These are phyloP conservation scores for Podospora bellae-mahoneyi DNA, from an alignment of 495 filamentous ascomycete species.

Conservation along the genomic window DNA sequence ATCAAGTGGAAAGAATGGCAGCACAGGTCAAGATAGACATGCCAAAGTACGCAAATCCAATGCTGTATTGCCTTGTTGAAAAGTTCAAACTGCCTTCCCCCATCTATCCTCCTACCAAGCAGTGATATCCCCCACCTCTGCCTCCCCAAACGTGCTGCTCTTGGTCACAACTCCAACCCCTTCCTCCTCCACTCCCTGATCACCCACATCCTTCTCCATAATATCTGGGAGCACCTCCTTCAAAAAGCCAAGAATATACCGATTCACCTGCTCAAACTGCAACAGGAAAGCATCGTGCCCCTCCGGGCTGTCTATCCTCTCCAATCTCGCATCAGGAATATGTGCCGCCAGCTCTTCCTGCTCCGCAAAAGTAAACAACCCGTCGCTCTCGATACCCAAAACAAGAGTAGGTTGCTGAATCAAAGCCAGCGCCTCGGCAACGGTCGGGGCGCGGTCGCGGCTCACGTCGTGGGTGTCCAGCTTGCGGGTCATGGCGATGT, in stretches of 20 bases:
- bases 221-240: conserved; percentile 79
- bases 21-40: not conserved
- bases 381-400: conserved; percentile 89
- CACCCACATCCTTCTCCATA: conserved; percentile 61
- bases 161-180: conserved; percentile 58
- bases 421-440: conserved; percentile 69
- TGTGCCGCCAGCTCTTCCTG: conserved; percentile 84
- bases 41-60: not conserved
- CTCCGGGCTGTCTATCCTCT: conserved; percentile 87
- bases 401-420: conserved; percentile 87
- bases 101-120: conserved; percentile 63
- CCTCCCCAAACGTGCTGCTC: conserved; percentile 87
- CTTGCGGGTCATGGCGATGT: conserved; percentile 97
- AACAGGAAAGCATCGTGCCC: conserved; percentile 95
- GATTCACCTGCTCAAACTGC: conserved; percentile 96
- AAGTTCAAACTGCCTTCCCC: not conserved
- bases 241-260: conserved; percentile 80
- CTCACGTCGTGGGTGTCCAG: conserved; percentile 97
- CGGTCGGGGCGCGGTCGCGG: conserved; percentile 59
- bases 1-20: too few species aligned
- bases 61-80: not conserved
- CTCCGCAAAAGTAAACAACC: conserved; percentile 93
- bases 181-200: conserved; percentile 41
- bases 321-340: conserved; percentile 72
- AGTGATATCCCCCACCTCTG: conserved; percentile 95